Base-by-base conservation (phyloP, 768 basidiomycete species). In the Lentinus brumalis region DNA sequence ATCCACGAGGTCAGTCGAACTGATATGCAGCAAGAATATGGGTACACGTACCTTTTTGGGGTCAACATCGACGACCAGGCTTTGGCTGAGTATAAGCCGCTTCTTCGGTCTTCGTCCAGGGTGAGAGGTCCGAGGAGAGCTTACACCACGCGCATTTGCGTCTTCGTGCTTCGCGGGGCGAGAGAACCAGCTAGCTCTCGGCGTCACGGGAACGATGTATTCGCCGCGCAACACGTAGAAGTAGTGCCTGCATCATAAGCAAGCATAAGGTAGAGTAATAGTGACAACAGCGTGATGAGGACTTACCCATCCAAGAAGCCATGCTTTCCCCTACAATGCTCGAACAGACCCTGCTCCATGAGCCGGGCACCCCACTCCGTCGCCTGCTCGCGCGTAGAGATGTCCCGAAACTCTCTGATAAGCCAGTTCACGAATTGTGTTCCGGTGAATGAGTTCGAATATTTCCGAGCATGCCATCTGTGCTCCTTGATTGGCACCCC, bases 401-500 rank as follows among this genome's bases (percentile, higher is more conserved):
- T 86, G 70, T 98, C 96, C 32, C 87, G 84, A 69, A 95, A 98
- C 73, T 95, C 91, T 35, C 91, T 84, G n/a, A 92, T 85, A 18
- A 97, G 77, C 96, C 96, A 98, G 1, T 88, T 89, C 26, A 95
- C 91, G 66, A 98, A 86, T 44, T 94, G 92, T 63, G 85, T 87
- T 1, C 96, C 96, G 10, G 87, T 92, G 72, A 98, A 98, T 5
- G 90, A 87, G 63, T 94, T 89, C 3, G 84, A 82, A 69, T 94
- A 92, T 40, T 81, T 82, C 16, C 73, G 77, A 12, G 81, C 79
- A 70, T 95, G 91, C 94, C 94, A 98, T 56, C 85, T 86, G 65
- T 92, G 83, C 60, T 91, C 84, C 67, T 92, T 89, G 75, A 96
- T 92, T 7, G 86, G 84, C 11, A 95, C 81, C 8, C 91, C 92